phyloP scores from a whole-genome alignment of 2,329 filamentous ascomycete genomes.

The Corinectria fuckeliana region DNA sequence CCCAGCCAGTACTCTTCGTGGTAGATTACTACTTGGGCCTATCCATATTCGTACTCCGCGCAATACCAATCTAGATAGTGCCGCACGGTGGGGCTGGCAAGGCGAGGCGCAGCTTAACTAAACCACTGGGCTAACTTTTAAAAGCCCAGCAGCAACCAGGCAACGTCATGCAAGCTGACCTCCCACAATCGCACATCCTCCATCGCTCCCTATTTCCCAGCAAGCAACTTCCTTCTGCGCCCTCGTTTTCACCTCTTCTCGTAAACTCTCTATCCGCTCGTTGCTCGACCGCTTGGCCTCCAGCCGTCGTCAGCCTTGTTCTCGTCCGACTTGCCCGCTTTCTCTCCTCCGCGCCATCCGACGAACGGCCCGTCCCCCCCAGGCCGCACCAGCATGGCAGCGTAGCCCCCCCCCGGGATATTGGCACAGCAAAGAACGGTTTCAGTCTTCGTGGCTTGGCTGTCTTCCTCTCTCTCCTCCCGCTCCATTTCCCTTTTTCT shows the following conservation, averaged over 20 bases:
- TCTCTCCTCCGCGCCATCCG: neutral
- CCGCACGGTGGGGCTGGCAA: too few species aligned
- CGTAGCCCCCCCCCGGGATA: neutral
- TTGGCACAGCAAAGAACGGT: neutral
- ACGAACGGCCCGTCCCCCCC: neutral
- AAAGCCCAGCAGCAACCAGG: too few species aligned
- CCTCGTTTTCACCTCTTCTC: neutral
- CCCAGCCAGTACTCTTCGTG: too few species aligned
- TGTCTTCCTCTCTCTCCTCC: too few species aligned
- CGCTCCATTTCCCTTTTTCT: too few species aligned
- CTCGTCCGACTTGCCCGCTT: neutral
- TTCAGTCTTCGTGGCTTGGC: neutral
- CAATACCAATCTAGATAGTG: too few species aligned
- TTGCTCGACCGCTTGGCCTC: neutral
- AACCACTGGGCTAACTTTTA: too few species aligned
- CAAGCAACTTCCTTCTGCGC: too few species aligned
- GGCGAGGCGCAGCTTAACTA: too few species aligned
- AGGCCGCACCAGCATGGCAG: slow-evolving; percentile 4
- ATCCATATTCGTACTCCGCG: too few species aligned
- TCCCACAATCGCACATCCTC: neutral
- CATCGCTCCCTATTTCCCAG: neutral
- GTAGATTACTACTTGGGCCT: too few species aligned
- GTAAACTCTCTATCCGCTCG: neutral
- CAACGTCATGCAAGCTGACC: too few species aligned
- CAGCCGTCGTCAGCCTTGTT: neutral